Base-by-base conservation (phyloP, 176 grass and related monocot species). In the Urochloa ruziziensis region DNA sequence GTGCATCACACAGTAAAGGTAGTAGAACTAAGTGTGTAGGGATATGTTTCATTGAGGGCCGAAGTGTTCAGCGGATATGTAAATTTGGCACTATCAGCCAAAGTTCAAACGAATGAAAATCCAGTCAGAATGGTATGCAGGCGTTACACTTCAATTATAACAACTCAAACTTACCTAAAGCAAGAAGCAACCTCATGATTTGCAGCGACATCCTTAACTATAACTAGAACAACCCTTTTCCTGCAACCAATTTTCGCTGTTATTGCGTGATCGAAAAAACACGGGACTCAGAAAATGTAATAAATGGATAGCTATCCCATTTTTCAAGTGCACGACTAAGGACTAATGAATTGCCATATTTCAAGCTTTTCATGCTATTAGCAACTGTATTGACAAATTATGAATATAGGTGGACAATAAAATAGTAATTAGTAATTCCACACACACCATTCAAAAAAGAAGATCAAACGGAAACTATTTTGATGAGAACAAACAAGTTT, bases 211-310 rank as follows among this genome's bases (percentile, higher is more conserved):
- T 30, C 18, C 17, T 62, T 57, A n/a, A 19, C n/a, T n/a, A n/a
- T 69, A 47, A 61, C 71, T 85, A 90, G 65, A 90, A 90, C 29
- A 90, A 28, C 47, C 58, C 79, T 65, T 66, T 73, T 85, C 83
- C 88, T 86, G 83, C 65, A 13, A 71, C 30, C 64, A 78, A 69
- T 82, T 61, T 1, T 28, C 79, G 73, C 54, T 10, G 32, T 63
- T 56, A 24, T 79, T 72, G 28, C 24, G 44, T 30, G 57, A 32
- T 56, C n/a, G 30, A 54, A 73, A 73, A 73, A 70, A 6, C 43
- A 32, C 21, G n/a, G 44, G 44, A 72, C 25, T 73, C 27, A 21
- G 16, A 49, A 49, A 73, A 51, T 25, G 70, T 32, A 73, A 47
- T 46, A 53, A 53, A 74, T 34, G 0, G 29, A 53, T 53, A 23